Evolutionary conservation across 345 rosid species (phyloP), one percentile per base, ranked within the genome.

Genomic region (Eucalyptus albens): DNA sequence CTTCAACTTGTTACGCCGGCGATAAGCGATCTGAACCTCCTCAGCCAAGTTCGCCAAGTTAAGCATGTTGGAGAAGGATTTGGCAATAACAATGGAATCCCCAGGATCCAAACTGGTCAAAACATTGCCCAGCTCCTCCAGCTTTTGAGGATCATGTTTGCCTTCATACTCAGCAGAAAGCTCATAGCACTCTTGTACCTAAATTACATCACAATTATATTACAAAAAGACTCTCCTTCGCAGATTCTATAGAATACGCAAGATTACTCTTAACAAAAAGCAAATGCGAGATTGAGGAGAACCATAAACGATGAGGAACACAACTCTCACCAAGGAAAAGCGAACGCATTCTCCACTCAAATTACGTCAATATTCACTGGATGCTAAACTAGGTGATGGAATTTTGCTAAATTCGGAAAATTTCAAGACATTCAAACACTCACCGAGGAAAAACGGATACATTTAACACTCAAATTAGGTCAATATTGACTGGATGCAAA

Each of bases 181-280:
- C 93, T 97, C 99, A 89, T 97, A 97, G 88, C 97, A 94, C 81
- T 97, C 99, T 97, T 97, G 99, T 56, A 97, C 99, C 99, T 97
- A 93, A 55, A 80, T 86, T 11, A 69, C 47, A 60, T 86, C 69
- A 87, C 88, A 15, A 3, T 26, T 29, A 37, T 37, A 9, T 49
- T 55, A 93, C n/a, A 40, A 51, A 13, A 40, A n/a, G 17, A 2
- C 29, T 11, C 83, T 77, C 9, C 47, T 77, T 77, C 15, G 83
- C 47, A 77, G 83, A 77, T 77, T 77, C 83, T 6, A 40, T 77
- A 11, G 27, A 77, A 19, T 37, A 40, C 83, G 47, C 47, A 77
- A 77, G 47, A 72, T 72, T 17, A 33, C 82, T 72, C 3, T 77
- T 21, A 77, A 77, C 9, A 77, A 40, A 77, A 13, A 40, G 83